Conservation (phyloP, 2,329 filamentous ascomycete genomes). For the Aspergillus udagawae region DNA sequence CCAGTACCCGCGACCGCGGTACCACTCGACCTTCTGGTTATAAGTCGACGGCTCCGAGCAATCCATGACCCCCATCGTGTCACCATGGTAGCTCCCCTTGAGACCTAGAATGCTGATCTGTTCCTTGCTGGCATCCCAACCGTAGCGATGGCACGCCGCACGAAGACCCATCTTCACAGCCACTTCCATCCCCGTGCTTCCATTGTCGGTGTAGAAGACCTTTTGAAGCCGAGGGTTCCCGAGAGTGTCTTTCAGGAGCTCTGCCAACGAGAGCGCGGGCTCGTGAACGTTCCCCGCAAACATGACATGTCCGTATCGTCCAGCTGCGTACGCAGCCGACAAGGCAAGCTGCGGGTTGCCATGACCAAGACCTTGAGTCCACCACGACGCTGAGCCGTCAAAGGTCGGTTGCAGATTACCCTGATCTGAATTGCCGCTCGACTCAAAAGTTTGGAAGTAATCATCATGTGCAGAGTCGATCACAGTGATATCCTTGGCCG, state of each 20-base stretch:
- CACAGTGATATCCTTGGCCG: conserved; percentile 60
- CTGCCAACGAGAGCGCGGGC: conserved; percentile 67
- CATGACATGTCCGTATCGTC: conserved; percentile 84
- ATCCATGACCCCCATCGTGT: conserved; percentile 87
- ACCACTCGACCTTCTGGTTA: conserved; percentile 85
- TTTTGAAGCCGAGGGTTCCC: conserved; percentile 63
- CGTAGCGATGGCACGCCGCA: conserved; percentile 63
- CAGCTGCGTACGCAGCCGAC: conserved; percentile 74
- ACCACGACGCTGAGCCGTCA: conserved; percentile 85
- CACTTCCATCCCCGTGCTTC: conserved; percentile 79
- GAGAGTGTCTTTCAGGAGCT: conserved; percentile 57
- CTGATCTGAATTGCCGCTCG: conserved; percentile 16
- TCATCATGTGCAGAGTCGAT: conserved; percentile 81
- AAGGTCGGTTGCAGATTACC: conserved; percentile 61
- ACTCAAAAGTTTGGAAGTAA: conserved; percentile 64
- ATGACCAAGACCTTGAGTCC: conserved; percentile 84
- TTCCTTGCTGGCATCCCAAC: conserved; percentile 56
- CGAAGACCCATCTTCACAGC: conserved; percentile 80
- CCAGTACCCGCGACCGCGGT: conserved; percentile 73
- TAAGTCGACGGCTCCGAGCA: conserved; percentile 71
- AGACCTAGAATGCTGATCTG: conserved; percentile 67
- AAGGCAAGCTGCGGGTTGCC: conserved; percentile 68
- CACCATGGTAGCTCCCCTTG: conserved; percentile 79
- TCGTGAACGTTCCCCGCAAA: conserved; percentile 77
- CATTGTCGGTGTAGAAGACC: conserved; percentile 80